phyloP scores from a whole-genome alignment of 306 rosid species.

The Mimosa pudica region DNA sequence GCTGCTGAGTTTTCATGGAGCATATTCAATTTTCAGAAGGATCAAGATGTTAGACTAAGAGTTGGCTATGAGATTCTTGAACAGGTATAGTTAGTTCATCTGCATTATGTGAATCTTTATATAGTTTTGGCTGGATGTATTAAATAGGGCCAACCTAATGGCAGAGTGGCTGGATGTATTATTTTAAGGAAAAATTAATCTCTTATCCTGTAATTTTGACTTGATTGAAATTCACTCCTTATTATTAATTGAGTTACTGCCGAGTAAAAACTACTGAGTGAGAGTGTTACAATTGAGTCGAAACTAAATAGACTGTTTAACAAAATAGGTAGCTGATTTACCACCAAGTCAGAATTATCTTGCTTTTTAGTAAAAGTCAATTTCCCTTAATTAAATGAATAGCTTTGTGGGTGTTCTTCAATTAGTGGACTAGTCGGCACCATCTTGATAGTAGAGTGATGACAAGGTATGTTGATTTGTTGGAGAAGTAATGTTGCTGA shows the following conservation, averaged over 20 bases:
- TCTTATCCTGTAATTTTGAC: too few relatives aligned
- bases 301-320: too few relatives aligned
- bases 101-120: neutral
- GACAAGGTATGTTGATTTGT: neutral
- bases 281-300: too few relatives aligned
- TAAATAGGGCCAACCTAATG: neutral
- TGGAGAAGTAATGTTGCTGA: neutral
- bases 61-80: slow-evolving; percentile 74
- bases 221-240: too few relatives aligned
- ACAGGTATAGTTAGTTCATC: slow-evolving; percentile 46
- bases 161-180: too few relatives aligned
- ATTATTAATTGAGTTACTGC: too few relatives aligned
- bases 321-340: too few relatives aligned
- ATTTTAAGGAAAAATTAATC: too few relatives aligned
- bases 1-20: slow-evolving; percentile 85
- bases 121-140: neutral
- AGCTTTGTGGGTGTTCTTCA: neutral
- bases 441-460: neutral
- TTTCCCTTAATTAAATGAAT: neutral
- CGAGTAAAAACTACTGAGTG: too few relatives aligned
- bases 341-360: too few relatives aligned
- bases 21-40: slow-evolving; percentile 70
- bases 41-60: slow-evolving; percentile 84
- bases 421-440: neutral
- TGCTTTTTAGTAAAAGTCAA: too few relatives aligned